Evolutionary conservation across 2,329 filamentous ascomycete species (phyloP).

Genomic region (Alternaria rosae): DNA sequence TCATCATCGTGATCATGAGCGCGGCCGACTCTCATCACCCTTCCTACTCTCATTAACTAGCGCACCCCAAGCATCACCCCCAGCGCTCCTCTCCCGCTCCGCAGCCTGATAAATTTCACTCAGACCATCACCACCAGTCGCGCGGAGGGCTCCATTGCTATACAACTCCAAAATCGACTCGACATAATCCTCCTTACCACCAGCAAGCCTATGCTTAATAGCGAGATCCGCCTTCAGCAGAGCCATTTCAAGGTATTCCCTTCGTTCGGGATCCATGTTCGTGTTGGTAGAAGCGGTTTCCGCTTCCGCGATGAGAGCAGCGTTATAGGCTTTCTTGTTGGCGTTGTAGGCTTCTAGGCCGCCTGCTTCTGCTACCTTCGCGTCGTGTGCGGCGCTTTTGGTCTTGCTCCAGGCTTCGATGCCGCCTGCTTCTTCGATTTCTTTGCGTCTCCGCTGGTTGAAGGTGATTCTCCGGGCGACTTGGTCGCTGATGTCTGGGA

Average conservation of each 20-base stretch:
- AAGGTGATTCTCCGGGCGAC: constrained; percentile 20
- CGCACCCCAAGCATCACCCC: constrained; percentile 27
- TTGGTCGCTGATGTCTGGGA: constrained; percentile 17
- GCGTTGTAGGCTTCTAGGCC: constrained; percentile 19
- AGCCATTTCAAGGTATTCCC: constrained; percentile 22
- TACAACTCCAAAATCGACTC: constrained; percentile 13
- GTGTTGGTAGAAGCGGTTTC: constrained; percentile 28
- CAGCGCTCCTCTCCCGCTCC: constrained; percentile 4
- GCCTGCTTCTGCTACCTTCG: constrained; percentile 18
- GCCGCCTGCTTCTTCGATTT: constrained; percentile 26
- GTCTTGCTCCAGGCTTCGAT: constrained; percentile 22
- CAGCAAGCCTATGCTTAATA: constrained; percentile 24
- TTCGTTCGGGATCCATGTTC: constrained; percentile 17
- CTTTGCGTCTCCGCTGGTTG: constrained; percentile 19
- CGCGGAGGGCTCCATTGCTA: constrained; percentile 4
- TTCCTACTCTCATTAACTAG: constrained; percentile 23
- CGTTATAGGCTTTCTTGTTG: constrained; percentile 16
- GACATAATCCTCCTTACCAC: constrained; percentile 27
- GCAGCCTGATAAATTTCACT: constrained; percentile 4
- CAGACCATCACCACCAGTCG: background rate
- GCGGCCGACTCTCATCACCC: constrained; percentile 1
- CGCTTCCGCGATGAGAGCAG: constrained; percentile 24
- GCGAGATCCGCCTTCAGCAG: constrained; percentile 32
- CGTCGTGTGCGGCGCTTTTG: constrained; percentile 11
- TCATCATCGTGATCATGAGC: background rate